phyloP scores from a whole-genome alignment of 306 rosid species.

The Cucurbita pepo region DNA sequence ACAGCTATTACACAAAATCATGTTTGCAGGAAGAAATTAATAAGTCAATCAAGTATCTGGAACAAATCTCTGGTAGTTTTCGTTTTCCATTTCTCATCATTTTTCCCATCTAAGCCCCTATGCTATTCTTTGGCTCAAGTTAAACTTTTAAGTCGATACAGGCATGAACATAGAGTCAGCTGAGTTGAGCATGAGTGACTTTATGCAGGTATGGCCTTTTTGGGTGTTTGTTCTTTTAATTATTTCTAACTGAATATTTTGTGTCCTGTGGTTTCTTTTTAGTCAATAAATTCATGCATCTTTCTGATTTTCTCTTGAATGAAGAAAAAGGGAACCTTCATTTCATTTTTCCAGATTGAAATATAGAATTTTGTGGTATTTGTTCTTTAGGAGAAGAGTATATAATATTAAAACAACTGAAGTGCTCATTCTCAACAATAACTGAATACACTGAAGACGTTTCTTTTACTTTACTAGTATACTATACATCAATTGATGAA shows the following conservation, averaged over 20 bases:
- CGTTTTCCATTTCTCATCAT: constrained; percentile 4
- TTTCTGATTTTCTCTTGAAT: background rate
- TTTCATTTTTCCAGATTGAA: background rate
- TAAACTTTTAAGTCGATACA: constrained; percentile 14
- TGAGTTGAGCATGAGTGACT: constrained; percentile 37
- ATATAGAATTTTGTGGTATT: background rate
- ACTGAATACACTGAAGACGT: background rate
- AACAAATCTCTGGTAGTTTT: too few relatives aligned
- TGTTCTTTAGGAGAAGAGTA: background rate
- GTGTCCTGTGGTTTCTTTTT: background rate
- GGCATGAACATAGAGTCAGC: constrained; percentile 46
- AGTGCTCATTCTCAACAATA: background rate
- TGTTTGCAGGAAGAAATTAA: too few relatives aligned
- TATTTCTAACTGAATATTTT: background rate
- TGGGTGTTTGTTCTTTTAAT: background rate
- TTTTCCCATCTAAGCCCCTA: background rate
- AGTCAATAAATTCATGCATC: background rate
- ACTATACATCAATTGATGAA: background rate
- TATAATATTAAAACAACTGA: background rate
- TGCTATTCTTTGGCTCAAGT: constrained; percentile 11
- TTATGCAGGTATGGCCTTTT: constrained; percentile 36
- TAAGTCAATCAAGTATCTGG: too few relatives aligned
- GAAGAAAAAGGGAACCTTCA: background rate
- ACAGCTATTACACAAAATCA: too few relatives aligned
- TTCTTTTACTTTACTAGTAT: background rate